Conservation (phyloP, 106 monocot genomes). For the Allium fistulosum region DNA sequence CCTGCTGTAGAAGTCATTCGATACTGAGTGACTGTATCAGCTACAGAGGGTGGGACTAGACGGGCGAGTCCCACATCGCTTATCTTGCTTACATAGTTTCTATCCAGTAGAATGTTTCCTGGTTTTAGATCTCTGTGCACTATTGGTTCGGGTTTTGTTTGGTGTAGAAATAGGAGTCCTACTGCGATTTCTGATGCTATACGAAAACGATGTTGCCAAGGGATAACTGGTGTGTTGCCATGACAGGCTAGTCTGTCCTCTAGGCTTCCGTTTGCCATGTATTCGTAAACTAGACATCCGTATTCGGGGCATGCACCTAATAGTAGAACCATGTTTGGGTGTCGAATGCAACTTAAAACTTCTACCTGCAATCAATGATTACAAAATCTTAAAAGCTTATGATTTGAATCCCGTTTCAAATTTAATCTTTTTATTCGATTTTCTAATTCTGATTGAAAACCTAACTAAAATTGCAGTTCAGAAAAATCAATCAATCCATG, state of each 20-base stretch:
- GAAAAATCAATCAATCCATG: neutral
- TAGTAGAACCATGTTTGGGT: conserved; percentile 80
- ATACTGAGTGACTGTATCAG: conserved; percentile 62
- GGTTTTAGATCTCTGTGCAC: conserved; percentile 83
- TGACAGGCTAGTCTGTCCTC: conserved; percentile 66
- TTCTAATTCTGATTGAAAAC: neutral
- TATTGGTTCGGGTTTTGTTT: conserved; percentile 68
- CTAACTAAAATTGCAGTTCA: neutral
- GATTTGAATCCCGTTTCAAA: neutral
- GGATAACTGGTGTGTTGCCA: conserved; percentile 42
- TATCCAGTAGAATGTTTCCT: conserved; percentile 64
- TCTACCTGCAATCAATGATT: conserved; percentile 16
- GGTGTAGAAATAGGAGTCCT: conserved; percentile 65
- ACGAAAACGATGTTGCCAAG: conserved; percentile 62
- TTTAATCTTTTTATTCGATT: neutral
- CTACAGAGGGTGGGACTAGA: conserved; percentile 62
- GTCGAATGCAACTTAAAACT: conserved; percentile 66
- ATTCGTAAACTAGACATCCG: conserved; percentile 71
- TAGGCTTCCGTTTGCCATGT: conserved; percentile 78
- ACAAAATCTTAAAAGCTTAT: neutral
- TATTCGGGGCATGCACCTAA: conserved; percentile 78
- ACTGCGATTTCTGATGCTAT: conserved; percentile 73
- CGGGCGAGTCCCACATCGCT: conserved; percentile 71
- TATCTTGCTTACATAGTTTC: conserved; percentile 69
- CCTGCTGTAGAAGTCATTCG: conserved; percentile 74